A percentile compares a stretch with the other conserved stretches of the same genome.
Conservation (phyloP, 768 basidiomycete genomes). For the Agaricus blazei region DNA sequence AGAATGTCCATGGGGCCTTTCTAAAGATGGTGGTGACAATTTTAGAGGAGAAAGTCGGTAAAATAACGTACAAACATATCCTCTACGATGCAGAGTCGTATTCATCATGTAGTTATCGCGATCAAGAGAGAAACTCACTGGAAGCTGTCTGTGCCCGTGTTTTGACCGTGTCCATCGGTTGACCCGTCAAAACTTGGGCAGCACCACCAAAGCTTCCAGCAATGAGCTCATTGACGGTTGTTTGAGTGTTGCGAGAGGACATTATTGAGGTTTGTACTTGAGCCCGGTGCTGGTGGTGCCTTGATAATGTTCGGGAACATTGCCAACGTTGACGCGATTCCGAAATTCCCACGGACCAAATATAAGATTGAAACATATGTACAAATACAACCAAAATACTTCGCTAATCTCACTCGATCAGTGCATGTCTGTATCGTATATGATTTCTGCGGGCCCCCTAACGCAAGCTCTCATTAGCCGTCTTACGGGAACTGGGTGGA, state of each 20-base stretch:
- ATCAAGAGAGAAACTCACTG: constrained; percentile 39
- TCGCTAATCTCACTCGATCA: no score
- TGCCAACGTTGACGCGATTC: constrained; percentile 21
- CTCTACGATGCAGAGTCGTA: constrained; percentile 34
- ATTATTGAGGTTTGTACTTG: not conserved
- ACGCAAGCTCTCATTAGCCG: not conserved
- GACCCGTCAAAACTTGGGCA: constrained; percentile 91
- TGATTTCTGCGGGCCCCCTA: constrained; percentile 13
- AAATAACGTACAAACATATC: constrained; percentile 76
- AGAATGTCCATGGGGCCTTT: constrained; percentile 95
- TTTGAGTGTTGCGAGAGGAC: constrained; percentile 26
- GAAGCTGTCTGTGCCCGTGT: constrained; percentile 85
- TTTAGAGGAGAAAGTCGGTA: not conserved
- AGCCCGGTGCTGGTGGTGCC: not conserved
- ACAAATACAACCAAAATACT: not conserved
- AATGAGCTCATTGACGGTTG: constrained; percentile 75
- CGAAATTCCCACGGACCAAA: not conserved
- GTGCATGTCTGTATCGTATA: no score
- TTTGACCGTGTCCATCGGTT: constrained; percentile 86
- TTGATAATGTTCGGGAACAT: constrained; percentile 6
- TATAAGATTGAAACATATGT: not conserved
- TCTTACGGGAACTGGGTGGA: not conserved
- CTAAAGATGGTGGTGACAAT: constrained; percentile 29
- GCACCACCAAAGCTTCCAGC: constrained; percentile 93
- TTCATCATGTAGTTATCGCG: constrained; percentile 4